Conservation (phyloP, 2,329 filamentous ascomycete species). For the Zymoseptoria pseudotritici region DNA sequence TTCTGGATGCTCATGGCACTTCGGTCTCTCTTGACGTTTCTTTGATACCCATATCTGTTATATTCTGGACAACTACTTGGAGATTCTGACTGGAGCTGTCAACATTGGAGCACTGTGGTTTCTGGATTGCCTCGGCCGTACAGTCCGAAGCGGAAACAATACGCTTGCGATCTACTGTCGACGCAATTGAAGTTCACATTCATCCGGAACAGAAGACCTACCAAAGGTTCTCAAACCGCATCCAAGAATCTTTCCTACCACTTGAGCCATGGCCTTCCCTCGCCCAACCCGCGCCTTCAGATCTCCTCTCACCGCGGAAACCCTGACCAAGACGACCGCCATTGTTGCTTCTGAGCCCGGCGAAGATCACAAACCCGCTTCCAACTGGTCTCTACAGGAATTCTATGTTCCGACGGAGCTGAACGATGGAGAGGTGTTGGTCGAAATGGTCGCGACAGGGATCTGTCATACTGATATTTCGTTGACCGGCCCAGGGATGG, state of each 20-base stretch:
- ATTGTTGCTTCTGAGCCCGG: slow-evolving; percentile 14
- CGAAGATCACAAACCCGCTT: slow-evolving; percentile 8
- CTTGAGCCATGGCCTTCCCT: not conserved
- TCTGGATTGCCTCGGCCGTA: not conserved
- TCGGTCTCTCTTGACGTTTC: not conserved
- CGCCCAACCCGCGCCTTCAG: not conserved
- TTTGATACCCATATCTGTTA: too few species aligned
- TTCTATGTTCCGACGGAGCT: slow-evolving; percentile 14
- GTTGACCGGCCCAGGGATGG: slow-evolving; percentile 9
- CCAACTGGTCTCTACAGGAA: slow-evolving; percentile 14
- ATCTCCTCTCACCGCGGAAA: not conserved
- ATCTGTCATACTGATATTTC: slow-evolving; percentile 22
- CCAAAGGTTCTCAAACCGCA: not conserved
- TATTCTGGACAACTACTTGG: too few species aligned
- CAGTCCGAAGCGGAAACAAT: too few species aligned
- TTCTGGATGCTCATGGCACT: not conserved
- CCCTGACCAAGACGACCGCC: slow-evolving; percentile 5
- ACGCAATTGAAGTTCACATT: too few species aligned
- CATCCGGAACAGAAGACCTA: not conserved
- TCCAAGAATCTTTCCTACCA: not conserved
- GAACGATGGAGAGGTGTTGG: slow-evolving; percentile 18
- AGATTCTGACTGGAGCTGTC: too few species aligned
- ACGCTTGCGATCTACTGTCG: too few species aligned
- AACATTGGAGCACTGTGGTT: not conserved
- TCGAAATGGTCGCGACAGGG: slow-evolving; percentile 21